Evolutionary conservation across 2,329 filamentous ascomycete genomes (phyloP), one percentile per base, ranked within the genome.

Genomic region (Curvularia verruculosa): DNA sequence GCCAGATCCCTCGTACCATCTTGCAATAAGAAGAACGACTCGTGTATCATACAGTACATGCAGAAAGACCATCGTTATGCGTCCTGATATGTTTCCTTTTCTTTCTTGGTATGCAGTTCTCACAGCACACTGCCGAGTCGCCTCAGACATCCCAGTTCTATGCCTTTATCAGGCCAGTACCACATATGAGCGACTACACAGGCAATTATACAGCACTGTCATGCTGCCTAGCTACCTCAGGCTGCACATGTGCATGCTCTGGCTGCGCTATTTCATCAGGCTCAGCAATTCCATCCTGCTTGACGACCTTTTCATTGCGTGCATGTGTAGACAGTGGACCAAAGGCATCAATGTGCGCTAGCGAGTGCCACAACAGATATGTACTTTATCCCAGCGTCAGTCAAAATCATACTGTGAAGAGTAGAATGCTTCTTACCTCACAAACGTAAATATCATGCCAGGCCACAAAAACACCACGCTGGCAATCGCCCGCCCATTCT

Each of bases 401-500:
- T 41, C 31, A 48, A 12, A 31, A 6, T 21, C 8, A 4, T 9
- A 10, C 3, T 36, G 15, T 6, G 13, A 10, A 45, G 9, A 18
- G n/a, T 5, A 13, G 13, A 15, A 21, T 2, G 18, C 21, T 48
- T 34, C 60, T 44, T 60, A 81, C 79, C 79, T 81, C 5, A 77
- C 77, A 53, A 83, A 75, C 0, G 82, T 82, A 15, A 75, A 77
- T 1, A 83, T 55, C 65, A 80, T 78, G 0, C 83, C 84, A 0
- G 80, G 73, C 84, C 84, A 86, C 15, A 82, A 63, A 21, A 85
- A 80, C 0, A 85, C 81, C 3, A 81, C 78, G 37, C 80, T 80
- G 1, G 82, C 81, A 52, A 86, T 67, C 8, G 80, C 81, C 9
- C 82, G 73, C 1, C 77, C 78, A 54, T 85, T 85, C 18, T 81